Base-by-base conservation (phyloP, 192 early-diverging fungal genomes). In the Pilaira anomala region DNA sequence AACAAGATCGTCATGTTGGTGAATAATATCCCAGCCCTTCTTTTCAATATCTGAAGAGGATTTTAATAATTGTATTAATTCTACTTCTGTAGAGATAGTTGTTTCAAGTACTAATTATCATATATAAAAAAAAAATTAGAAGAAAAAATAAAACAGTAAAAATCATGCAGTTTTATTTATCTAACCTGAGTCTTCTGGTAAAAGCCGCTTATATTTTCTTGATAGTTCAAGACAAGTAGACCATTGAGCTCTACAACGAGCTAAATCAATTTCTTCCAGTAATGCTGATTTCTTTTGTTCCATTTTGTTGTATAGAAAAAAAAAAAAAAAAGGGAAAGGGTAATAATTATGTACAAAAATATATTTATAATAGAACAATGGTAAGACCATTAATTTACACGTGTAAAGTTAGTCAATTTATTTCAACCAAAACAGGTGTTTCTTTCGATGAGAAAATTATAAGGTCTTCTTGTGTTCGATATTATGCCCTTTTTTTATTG, bases 131-230 rank as follows among this genome's bases (percentile, higher is more conserved):
- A 16, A 18, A 4, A 4, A 1, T 13, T 46, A 4, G 4, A 46
- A 19, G 13, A 16, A 14, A 3, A 25, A 25, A 24, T 14, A 19
- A 16, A 4, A 4, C 16, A 14, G 5, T 46, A 0, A 14, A 46
- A 19, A 8, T 8, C 44, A 46, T 19, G 18, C 13, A 7, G 2
- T 57, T 14, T 25, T 14, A 14, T 53, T 12, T 50, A 7, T 39
- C 69, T 78, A n/a, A 76, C 82, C 82, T 57, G 66, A n/a, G 30
- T 80, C 79, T 28, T 79, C 74, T 14, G 76, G 70, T 48, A 75
- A 72, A 45, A 74, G 73, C 52, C 76, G 81, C 54, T 71, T 57
- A 65, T 79, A 83, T 19, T 78, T 78, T 52, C 75, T 68, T 13
- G 76, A 69, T n/a, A 79, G 56, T 53, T 83, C 82, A 25, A 73